These are phyloP conservation scores for Acanthamoeba culbertsoni DNA, from an alignment of 208 protist species.

Conservation along the genomic window DNA sequence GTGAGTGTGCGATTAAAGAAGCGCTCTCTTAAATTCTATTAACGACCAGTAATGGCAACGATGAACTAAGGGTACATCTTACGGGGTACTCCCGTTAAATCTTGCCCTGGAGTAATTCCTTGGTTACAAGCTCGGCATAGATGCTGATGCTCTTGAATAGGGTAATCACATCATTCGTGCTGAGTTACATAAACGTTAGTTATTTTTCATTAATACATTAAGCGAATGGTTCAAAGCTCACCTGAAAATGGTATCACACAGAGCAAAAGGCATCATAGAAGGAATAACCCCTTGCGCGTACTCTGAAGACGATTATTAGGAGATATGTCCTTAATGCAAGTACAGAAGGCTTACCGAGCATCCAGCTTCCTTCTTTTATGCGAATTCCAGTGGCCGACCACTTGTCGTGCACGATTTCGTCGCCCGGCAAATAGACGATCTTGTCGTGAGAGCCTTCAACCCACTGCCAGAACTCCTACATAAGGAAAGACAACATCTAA, in stretches of 20 bases:
- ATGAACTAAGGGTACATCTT: too few species aligned
- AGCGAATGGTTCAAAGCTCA: not conserved
- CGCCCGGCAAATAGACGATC: constrained; percentile 22
- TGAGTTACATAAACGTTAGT: not conserved
- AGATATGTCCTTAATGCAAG: not conserved
- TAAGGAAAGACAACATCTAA: too few species aligned
- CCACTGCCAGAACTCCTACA: constrained; percentile 52
- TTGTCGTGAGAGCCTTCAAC: not conserved
- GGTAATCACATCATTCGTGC: constrained; percentile 26
- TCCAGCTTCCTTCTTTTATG: constrained; percentile 60
- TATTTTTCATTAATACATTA: not conserved
- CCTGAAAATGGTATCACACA: constrained; percentile 50
- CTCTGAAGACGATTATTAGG: not conserved
- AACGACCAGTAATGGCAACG: too few species aligned
- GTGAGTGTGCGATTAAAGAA: too few species aligned
- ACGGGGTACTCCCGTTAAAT: too few species aligned
- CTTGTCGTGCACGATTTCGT: constrained; percentile 11
- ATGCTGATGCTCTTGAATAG: not conserved
- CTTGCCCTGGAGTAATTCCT: constrained; percentile 11
- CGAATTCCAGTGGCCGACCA: constrained; percentile 34
- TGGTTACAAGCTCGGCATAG: constrained; percentile 48
- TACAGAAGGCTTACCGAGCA: not conserved
- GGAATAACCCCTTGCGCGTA: constrained; percentile 53
- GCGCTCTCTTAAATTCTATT: too few species aligned
- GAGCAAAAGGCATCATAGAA: constrained; percentile 27